These are phyloP conservation scores for Ilyonectria sp. DNA, from an alignment of 2,329 filamentous ascomycete genomes.

Conservation along the genomic window DNA sequence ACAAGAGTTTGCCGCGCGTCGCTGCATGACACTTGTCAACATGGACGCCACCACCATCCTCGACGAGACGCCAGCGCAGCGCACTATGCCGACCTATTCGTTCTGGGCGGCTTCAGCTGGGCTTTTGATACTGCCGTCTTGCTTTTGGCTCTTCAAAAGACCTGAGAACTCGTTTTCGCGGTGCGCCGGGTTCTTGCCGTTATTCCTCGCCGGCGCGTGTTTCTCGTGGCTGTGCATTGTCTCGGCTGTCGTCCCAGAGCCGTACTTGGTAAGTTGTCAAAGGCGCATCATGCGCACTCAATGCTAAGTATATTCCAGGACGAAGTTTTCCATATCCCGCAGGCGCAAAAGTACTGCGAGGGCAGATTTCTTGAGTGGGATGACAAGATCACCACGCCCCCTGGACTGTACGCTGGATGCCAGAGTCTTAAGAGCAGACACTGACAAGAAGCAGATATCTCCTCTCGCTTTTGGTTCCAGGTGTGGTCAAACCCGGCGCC, in stretches of 20 bases:
- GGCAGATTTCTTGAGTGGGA: slow-evolving; percentile 87
- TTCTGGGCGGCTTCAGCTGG: slow-evolving; percentile 36
- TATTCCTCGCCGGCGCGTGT: slow-evolving; percentile 36
- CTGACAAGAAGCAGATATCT: slow-evolving; percentile 58
- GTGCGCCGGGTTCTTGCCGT: slow-evolving; percentile 28
- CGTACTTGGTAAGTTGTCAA: slow-evolving; percentile 64
- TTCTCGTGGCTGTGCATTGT: slow-evolving; percentile 45
- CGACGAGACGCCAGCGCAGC: not conserved
- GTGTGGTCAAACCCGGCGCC: slow-evolving; percentile 32
- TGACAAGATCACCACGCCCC: slow-evolving; percentile 96
- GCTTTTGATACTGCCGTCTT: slow-evolving; percentile 30
- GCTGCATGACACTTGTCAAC: slow-evolving; percentile 46
- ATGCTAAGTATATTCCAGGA: slow-evolving; percentile 69
- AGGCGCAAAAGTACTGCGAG: slow-evolving; percentile 89
- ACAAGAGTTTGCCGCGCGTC: slow-evolving; percentile 2
- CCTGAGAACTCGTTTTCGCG: slow-evolving; percentile 1
- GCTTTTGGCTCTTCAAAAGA: slow-evolving; percentile 27
- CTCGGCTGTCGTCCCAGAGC: slow-evolving; percentile 61
- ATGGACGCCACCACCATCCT: slow-evolving; percentile 32
- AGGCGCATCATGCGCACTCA: too few relatives aligned
- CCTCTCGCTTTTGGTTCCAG: slow-evolving; percentile 55
- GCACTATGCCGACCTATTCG: slow-evolving; percentile 21
- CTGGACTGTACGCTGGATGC: slow-evolving; percentile 75
- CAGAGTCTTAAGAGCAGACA: not conserved
- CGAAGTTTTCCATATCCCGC: slow-evolving; percentile 90